phyloP scores from a whole-genome alignment of 2,329 filamentous ascomycete species.

The Helicocarpus griseus region DNA sequence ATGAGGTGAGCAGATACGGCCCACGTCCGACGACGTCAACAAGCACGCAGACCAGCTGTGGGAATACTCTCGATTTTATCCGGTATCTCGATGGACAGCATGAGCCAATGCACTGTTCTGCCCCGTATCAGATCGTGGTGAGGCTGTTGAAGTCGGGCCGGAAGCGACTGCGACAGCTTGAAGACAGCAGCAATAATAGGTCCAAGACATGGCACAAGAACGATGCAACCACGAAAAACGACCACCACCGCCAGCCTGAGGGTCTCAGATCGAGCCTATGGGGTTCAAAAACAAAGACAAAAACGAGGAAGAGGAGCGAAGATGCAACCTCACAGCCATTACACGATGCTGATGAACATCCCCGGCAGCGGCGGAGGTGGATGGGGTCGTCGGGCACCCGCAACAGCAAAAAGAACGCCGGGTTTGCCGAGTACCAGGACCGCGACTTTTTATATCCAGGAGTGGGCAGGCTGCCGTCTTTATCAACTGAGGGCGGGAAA shows the following conservation, averaged over 20 bases:
- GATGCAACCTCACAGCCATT: not conserved
- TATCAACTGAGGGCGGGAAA: not conserved
- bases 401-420: not conserved
- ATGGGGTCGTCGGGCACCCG: not conserved
- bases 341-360: not conserved
- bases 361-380: not conserved
- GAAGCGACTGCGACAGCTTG: slow-evolving; percentile 1
- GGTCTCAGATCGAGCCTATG: not conserved
- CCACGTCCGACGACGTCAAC: not conserved
- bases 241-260: not conserved
- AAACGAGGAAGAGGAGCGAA: not conserved
- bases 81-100: not conserved
- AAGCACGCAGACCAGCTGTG: not conserved
- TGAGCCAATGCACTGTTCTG: slow-evolving; percentile 2
- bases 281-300: not conserved
- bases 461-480: slow-evolving; percentile 1
- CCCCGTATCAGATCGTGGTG: not conserved
- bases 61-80: not conserved
- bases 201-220: not conserved
- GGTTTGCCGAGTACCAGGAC: not conserved
- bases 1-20: not conserved
- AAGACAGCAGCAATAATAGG: not conserved
- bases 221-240: not conserved
- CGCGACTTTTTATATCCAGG: slow-evolving; percentile 4
- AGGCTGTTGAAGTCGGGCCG: not conserved